These are phyloP conservation scores for Pythium insidiosum DNA, from an alignment of 352 stramenopile species.

Conservation along the genomic window DNA sequence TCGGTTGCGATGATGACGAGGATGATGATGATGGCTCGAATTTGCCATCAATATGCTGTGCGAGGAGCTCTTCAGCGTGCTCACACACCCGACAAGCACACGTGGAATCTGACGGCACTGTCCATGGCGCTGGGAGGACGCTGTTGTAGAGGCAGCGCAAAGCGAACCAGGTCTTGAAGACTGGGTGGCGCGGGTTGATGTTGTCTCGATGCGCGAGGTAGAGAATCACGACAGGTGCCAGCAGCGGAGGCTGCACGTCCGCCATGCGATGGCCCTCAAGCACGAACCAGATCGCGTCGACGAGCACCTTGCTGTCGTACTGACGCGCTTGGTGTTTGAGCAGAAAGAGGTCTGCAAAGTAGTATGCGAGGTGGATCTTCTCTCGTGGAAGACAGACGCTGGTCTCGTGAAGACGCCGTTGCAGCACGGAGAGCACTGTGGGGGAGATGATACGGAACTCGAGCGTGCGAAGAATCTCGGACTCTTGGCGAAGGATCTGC, in stretches of 20 bases:
- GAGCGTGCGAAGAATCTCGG: constrained; percentile 29
- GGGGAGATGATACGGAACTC: constrained; percentile 48
- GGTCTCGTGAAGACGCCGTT: constrained; percentile 28
- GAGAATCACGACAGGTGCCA: constrained; percentile 47
- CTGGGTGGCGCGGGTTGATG: constrained; percentile 43
- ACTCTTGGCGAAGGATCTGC: constrained; percentile 46
- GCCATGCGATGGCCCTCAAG: constrained; percentile 32
- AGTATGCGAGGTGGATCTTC: constrained; percentile 41
- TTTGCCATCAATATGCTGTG: too few species aligned
- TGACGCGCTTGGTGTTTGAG: constrained; percentile 30
- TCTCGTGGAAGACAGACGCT: constrained; percentile 9
- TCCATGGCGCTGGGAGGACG: constrained; percentile 35
- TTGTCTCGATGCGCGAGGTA: constrained; percentile 59
- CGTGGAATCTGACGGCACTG: constrained; percentile 38
- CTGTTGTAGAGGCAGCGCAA: constrained; percentile 51
- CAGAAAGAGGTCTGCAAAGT: constrained; percentile 51
- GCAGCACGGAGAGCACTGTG: constrained; percentile 32
- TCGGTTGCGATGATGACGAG: too few species aligned
- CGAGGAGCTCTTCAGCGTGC: too few species aligned
- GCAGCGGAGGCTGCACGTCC: constrained; percentile 31
- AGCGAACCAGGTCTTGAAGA: constrained; percentile 55
- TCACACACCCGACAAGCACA: constrained; percentile 59
- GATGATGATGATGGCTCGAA: too few species aligned
- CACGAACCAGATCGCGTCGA: constrained; percentile 54
- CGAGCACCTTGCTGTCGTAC: constrained; percentile 38